Conservation (phyloP, 1,284 basidiomycete species). For the Bondarzewia mesenterica region DNA sequence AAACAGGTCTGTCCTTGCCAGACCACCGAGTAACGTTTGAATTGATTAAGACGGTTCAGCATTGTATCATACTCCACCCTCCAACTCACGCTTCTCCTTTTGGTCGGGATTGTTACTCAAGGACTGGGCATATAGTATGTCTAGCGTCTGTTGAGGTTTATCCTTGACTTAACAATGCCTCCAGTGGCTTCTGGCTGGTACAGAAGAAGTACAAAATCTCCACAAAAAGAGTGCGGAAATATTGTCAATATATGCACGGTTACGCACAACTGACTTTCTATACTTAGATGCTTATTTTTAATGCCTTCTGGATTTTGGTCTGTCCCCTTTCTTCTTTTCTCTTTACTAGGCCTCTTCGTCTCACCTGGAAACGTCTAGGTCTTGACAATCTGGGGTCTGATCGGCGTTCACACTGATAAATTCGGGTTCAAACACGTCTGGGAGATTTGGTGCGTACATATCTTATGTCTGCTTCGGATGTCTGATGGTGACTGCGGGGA, state of each 20-base stretch:
- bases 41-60: constrained; percentile 17
- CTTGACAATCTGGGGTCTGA: constrained; percentile 68
- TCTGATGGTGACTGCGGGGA: not conserved
- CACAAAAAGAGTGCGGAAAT: constrained; percentile 54
- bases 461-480: not conserved
- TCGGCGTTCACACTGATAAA: constrained; percentile 65
- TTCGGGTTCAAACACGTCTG: constrained; percentile 80
- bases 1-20: constrained; percentile 42
- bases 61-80: constrained; percentile 61
- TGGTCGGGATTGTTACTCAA: constrained; percentile 73
- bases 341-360: not conserved
- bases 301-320: constrained; percentile 67
- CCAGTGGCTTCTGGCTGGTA: constrained; percentile 67
- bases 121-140: constrained; percentile 68
- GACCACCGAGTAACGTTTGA: constrained; percentile 10
- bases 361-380: constrained; percentile 28
- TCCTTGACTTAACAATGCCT: not conserved
- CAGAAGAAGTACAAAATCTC: constrained; percentile 65
- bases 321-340: constrained; percentile 12
- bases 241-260: not conserved
- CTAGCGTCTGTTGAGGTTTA: constrained; percentile 3
- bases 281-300: too few species aligned
- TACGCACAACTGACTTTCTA: too few species aligned
- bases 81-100: constrained; percentile 61
- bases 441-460: constrained; percentile 57